These are phyloP conservation scores for Cladophialophora carrionii DNA, from an alignment of 2,329 filamentous ascomycete species.

Conservation along the genomic window DNA sequence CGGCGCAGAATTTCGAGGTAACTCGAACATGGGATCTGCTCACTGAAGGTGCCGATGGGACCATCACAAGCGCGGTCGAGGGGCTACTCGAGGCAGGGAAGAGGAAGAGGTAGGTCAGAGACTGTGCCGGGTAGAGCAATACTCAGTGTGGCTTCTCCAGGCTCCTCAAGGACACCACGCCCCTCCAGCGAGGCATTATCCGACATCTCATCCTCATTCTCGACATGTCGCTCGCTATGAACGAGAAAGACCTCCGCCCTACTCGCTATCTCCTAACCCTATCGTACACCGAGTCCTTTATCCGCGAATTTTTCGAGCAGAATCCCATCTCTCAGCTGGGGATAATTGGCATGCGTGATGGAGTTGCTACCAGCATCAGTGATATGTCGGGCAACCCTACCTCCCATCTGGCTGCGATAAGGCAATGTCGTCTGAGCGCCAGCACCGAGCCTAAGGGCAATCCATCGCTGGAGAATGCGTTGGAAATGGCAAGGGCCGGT, in stretches of 20 bases:
- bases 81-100: constrained; percentile 80
- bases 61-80: constrained; percentile 71
- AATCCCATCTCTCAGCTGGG: constrained; percentile 97
- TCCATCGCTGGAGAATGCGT: constrained; percentile 86
- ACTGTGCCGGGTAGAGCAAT: neutral
- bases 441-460: constrained; percentile 62
- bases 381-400: constrained; percentile 90
- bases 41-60: constrained; percentile 77
- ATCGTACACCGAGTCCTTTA: constrained; percentile 82
- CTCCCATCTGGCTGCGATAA: constrained; percentile 79
- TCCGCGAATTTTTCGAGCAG: constrained; percentile 95
- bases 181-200: constrained; percentile 94
- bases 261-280: constrained; percentile 82
- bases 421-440: constrained; percentile 57
- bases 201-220: constrained; percentile 90
- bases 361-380: constrained; percentile 80
- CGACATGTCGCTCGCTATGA: constrained; percentile 91
- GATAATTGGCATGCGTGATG: constrained; percentile 90
- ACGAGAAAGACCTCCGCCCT: constrained; percentile 90
- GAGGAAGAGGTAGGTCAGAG: constrained; percentile 63
- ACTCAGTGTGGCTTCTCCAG: constrained; percentile 51
- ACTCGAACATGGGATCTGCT: constrained; percentile 66
- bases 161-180: constrained; percentile 88
- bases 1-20: constrained; percentile 53
- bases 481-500: constrained; percentile 91